phyloP scores from a whole-genome alignment of 352 stramenopile genomes.

The Phytopythium aichiense region DNA sequence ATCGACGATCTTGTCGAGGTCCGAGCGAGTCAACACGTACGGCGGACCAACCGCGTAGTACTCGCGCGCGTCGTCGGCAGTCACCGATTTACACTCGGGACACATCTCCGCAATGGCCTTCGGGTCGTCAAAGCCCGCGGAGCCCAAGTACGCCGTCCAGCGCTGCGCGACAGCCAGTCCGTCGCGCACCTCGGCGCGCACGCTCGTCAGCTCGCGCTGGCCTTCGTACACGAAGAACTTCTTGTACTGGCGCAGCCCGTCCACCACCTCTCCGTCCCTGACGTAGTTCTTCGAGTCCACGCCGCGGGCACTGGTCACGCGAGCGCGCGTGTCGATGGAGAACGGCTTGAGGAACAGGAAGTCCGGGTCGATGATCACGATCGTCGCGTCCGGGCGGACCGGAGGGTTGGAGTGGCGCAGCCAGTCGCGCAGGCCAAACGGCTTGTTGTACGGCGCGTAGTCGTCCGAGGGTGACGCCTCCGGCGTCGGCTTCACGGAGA shows the following conservation, averaged over 20 bases:
- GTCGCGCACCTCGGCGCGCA: conserved; percentile 37
- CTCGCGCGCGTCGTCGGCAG: conserved; percentile 34
- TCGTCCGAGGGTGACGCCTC: conserved; percentile 18
- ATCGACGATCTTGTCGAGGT: conserved; percentile 47
- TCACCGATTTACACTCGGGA: conserved; percentile 42
- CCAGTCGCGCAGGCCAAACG: conserved; percentile 74
- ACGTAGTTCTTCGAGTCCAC: conserved; percentile 62
- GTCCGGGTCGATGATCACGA: conserved; percentile 67
- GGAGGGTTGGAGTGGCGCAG: conserved; percentile 56
- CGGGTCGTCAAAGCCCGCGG: conserved; percentile 32
- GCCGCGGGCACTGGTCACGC: conserved; percentile 43
- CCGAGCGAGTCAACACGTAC: conserved; percentile 50
- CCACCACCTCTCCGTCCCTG: conserved; percentile 54
- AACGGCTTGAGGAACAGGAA: conserved; percentile 75
- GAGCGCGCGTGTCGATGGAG: conserved; percentile 48
- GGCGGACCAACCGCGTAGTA: conserved; percentile 54
- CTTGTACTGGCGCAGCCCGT: conserved; percentile 79
- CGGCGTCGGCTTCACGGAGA: conserved; percentile 28
- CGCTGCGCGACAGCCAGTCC: conserved; percentile 60
- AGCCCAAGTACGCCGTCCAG: conserved; percentile 29
- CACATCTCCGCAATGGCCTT: conserved; percentile 25
- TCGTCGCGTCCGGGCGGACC: conserved; percentile 33
- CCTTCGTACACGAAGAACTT: conserved; percentile 78
- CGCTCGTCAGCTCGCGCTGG: conserved; percentile 19
- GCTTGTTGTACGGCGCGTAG: conserved; percentile 63